Conservation (phyloP, 176 grass and related monocot genomes). For the Eragrostis curvula region DNA sequence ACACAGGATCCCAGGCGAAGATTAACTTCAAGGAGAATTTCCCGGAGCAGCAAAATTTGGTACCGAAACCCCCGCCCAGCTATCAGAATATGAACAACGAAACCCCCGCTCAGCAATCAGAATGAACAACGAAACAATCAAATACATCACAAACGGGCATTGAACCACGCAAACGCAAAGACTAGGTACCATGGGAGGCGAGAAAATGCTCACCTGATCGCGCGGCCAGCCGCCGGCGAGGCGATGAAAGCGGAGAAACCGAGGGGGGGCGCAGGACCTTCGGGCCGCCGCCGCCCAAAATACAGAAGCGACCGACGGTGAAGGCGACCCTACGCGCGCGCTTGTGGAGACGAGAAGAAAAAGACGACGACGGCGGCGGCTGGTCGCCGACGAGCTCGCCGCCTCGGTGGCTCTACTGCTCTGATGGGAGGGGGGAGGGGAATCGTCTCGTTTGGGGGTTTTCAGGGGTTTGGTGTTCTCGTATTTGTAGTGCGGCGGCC, state of each 20-base stretch:
- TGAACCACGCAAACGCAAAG: neutral
- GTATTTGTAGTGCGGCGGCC: conserved; percentile 1
- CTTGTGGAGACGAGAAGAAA: neutral
- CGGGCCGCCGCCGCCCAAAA: neutral
- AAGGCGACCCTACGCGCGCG: neutral
- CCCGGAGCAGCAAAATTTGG: neutral
- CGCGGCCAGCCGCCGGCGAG: neutral
- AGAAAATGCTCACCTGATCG: conserved; percentile 26
- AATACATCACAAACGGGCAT: neutral
- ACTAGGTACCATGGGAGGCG: neutral
- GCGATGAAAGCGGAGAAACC: conserved; percentile 1
- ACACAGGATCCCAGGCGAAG: neutral
- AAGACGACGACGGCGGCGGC: conserved; percentile 7
- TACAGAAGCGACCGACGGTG: neutral
- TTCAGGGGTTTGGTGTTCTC: conserved; percentile 10
- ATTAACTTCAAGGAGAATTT: neutral
- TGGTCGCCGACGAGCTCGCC: conserved; percentile 19
- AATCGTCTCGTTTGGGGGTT: neutral
- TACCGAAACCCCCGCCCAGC: too few relatives aligned
- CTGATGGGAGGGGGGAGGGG: neutral
- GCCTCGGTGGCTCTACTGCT: conserved; percentile 6
- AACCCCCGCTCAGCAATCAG: neutral
- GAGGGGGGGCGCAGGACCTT: neutral
- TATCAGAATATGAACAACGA: neutral
- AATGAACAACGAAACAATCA: neutral